phyloP scores from a whole-genome alignment of 2,329 filamentous ascomycete species.

The Gnomoniopsis sp. region DNA sequence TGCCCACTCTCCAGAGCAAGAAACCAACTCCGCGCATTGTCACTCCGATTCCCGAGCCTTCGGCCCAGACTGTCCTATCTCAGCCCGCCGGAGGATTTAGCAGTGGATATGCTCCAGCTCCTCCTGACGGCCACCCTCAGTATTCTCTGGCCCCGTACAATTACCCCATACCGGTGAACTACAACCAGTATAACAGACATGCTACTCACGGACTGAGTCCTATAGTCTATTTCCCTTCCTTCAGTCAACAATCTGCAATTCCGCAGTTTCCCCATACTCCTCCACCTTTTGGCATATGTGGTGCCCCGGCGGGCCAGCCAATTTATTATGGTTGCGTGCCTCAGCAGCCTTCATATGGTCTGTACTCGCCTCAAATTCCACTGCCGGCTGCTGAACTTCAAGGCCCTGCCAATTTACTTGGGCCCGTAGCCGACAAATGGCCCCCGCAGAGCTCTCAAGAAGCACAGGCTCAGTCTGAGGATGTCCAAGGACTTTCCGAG shows the following conservation, averaged over 20 bases:
- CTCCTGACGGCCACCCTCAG: not conserved
- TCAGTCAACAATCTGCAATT: not conserved
- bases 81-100: not conserved
- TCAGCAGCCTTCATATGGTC: not conserved
- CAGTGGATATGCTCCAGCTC: too few relatives aligned
- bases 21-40: not conserved
- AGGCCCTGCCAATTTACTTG: too few relatives aligned
- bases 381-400: not conserved
- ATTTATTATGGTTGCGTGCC: not conserved
- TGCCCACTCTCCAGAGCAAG: not conserved
- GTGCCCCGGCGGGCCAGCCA: not conserved
- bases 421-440: too few relatives aligned
- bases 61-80: not conserved
- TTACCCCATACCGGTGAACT: not conserved
- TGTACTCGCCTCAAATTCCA: not conserved
- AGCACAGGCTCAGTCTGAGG: not conserved
- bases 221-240: not conserved
- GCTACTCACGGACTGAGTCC: not conserved
- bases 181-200: not conserved
- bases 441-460: not conserved
- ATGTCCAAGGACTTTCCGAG: not conserved
- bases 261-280: not conserved
- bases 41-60: not conserved
- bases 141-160: not conserved
- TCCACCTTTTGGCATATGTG: not conserved